Evolutionary conservation across 108 stramenopile species (phyloP).

Genomic region (Fistulifera pelliculosa): DNA sequence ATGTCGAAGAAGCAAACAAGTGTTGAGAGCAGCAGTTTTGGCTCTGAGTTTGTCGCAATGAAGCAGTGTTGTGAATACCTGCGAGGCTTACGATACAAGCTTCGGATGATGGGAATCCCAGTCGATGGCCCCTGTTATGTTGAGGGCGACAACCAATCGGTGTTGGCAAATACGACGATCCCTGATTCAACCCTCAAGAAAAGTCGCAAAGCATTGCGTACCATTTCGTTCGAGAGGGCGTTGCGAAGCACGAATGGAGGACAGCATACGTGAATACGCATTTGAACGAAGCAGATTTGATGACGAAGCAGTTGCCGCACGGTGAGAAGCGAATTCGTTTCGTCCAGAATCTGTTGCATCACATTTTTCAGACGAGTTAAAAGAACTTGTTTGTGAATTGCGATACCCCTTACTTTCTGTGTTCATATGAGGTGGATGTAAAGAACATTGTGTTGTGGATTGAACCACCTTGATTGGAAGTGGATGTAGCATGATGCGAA

Average conservation of each 20-base stretch:
- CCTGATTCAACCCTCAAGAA: conserved; percentile 2
- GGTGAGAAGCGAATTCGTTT: conserved; percentile 24
- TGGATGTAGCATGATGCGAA: too few species aligned
- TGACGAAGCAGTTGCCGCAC: conserved; percentile 25
- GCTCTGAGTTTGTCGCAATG: conserved; percentile 42
- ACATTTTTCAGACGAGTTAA: too few species aligned
- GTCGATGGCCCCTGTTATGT: not conserved
- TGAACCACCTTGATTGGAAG: too few species aligned
- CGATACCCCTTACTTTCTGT: too few species aligned
- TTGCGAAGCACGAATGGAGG: conserved; percentile 17
- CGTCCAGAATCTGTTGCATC: not conserved
- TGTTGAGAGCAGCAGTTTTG: conserved; percentile 16
- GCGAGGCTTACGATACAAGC: conserved; percentile 39
- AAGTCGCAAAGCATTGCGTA: conserved; percentile 2
- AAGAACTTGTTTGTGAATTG: too few species aligned
- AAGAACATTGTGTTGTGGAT: too few species aligned
- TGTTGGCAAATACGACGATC: conserved; percentile 1
- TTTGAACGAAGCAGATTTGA: conserved; percentile 23
- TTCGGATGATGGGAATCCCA: conserved; percentile 43
- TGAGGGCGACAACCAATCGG: not conserved
- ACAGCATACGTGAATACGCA: conserved; percentile 23
- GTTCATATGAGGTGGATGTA: too few species aligned
- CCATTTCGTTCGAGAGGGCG: conserved; percentile 4
- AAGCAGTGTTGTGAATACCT: conserved; percentile 28
- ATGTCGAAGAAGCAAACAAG: conserved; percentile 28